Conservation (phyloP, 805 yeast species). For the Metschnikowia borealis region DNA sequence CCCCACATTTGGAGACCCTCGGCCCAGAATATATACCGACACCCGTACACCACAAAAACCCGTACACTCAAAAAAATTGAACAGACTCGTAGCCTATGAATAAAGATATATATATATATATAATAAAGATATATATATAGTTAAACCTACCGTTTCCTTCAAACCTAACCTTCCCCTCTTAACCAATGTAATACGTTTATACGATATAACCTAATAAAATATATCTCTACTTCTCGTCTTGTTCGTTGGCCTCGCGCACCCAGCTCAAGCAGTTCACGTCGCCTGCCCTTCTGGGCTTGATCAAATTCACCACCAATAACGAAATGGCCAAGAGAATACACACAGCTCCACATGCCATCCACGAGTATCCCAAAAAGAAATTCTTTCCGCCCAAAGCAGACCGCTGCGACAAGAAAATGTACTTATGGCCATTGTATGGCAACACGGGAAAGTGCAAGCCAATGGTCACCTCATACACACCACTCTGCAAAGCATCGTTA, state of each 20-base stretch:
- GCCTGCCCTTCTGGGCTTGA: conserved; percentile 68
- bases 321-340: conserved; percentile 55
- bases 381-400: conserved; percentile 77
- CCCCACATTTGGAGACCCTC: not conserved
- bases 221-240: conserved; percentile 11
- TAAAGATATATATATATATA: too few species aligned
- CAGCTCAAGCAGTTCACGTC: conserved; percentile 70
- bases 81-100: too few species aligned
- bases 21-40: not conserved
- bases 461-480: conserved; percentile 59
- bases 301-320: conserved; percentile 50
- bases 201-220: not conserved
- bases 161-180: too few species aligned
- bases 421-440: conserved; percentile 64
- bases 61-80: too few species aligned
- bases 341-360: conserved; percentile 73
- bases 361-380: conserved; percentile 63
- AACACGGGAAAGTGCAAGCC: conserved; percentile 80
- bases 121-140: too few species aligned
- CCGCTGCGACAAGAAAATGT: conserved; percentile 62
- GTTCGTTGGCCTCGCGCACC: conserved; percentile 46
- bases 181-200: not conserved
- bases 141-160: too few species aligned
- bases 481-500: conserved; percentile 48
- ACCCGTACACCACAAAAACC: not conserved